Evolutionary conservation across 2,329 filamentous ascomycete genomes (phyloP), one percentile per base, ranked within the genome.

Genomic region (Penicillium polonicum): DNA sequence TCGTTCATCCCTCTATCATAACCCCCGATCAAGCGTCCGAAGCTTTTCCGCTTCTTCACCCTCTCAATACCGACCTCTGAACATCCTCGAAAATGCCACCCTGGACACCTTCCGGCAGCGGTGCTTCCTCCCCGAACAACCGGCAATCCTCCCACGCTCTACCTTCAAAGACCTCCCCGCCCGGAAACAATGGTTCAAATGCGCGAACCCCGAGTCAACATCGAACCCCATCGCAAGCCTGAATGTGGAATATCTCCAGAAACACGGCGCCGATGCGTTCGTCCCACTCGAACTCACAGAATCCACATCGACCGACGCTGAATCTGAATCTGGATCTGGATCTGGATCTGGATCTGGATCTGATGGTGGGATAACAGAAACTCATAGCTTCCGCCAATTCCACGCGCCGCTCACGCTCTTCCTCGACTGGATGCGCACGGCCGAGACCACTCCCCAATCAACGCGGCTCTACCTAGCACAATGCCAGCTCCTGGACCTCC

Each of bases 401-500:
- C 69, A 80, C 50, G 78, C 78, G 1, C 79, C 77, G 0, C 75
- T 96, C 0, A 78, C 78, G 38, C 79, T 93, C 35, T 84, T 95
- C 46, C 74, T 88, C 17, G 80, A 85, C 55, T 81, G 82, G 81
- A 72, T 77, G 31, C 65, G 64, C 43, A 58, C 58, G 54, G 64
- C 64, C 21, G 66, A 67, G 53, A 63, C 60, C 35, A 64, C 66
- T 48, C 59, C 62, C 23, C 63, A 68, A 49, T 52, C 66, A 8
- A 65, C 62, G 5, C 73, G 74, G n/a, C 79, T 97, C 3, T 97
- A 97, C 72, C 87, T 97, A 52, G 92, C 93, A 0, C 94, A 97
- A 75, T 89, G 87, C 15, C 81, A 88, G 33, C 80, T 97, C 2
- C 69, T 80, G 4, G 83, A 89, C 55, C 82, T 97, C 0, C 92